These are phyloP conservation scores for Hypoxylon rickii DNA, from an alignment of 495 filamentous ascomycete genomes.

Conservation along the genomic window DNA sequence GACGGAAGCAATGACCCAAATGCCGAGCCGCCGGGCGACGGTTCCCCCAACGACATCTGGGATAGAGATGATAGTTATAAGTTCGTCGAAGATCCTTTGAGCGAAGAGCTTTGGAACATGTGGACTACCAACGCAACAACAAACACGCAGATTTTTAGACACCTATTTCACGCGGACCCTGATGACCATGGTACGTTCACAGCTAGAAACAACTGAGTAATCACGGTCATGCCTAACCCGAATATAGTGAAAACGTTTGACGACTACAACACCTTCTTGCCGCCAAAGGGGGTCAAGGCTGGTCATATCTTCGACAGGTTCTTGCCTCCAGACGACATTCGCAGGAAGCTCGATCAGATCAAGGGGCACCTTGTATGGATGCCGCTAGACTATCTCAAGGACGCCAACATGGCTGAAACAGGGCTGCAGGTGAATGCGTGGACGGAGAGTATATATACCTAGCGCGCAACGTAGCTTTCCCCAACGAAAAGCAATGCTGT, in stretches of 20 bases:
- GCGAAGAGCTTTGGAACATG: conserved; percentile 79
- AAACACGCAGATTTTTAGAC: conserved; percentile 83
- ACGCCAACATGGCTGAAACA: conserved; percentile 89
- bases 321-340: conserved; percentile 69
- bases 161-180: conserved; percentile 91
- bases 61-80: conserved; percentile 68
- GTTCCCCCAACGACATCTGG: conserved; percentile 67
- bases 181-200: conserved; percentile 71
- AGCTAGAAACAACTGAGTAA: neutral
- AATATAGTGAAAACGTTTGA: conserved; percentile 76
- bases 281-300: conserved; percentile 69
- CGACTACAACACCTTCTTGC: conserved; percentile 81
- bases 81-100: conserved; percentile 80
- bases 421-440: conserved; percentile 62
- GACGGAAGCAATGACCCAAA: conserved; percentile 76
- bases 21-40: conserved; percentile 74
- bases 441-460: conserved; percentile 56
- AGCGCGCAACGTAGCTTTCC: neutral
- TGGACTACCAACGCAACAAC: conserved; percentile 77
- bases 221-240: conserved; percentile 1
- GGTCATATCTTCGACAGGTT: conserved; percentile 85
- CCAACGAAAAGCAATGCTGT: neutral
- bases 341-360: conserved; percentile 74
- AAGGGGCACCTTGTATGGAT: conserved; percentile 95
- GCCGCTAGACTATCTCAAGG: conserved; percentile 82